Conservation (phyloP, 768 basidiomycete species). For the Gymnopilus junonius region DNA sequence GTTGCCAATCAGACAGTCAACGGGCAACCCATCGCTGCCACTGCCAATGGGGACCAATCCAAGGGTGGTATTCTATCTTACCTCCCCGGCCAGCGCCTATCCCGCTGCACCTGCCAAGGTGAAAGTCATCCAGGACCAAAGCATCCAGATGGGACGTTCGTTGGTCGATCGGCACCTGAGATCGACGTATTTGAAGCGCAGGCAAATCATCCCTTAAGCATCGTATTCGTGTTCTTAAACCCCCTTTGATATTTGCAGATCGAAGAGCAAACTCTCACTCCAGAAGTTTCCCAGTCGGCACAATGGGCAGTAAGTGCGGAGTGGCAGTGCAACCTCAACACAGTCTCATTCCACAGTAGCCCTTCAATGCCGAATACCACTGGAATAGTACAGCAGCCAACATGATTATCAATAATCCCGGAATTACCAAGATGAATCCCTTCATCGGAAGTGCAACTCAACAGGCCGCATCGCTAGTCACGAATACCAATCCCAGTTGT, state of each 20-base stretch:
- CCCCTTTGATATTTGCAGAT: constrained; percentile 43
- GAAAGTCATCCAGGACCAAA: constrained; percentile 87
- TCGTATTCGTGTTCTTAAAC: not conserved
- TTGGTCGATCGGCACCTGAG: constrained; percentile 85
- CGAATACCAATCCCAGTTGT: constrained; percentile 66
- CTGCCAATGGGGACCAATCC: constrained; percentile 57
- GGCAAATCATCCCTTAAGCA: constrained; percentile 29
- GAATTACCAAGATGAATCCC: constrained; percentile 59
- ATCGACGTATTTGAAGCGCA: constrained; percentile 92
- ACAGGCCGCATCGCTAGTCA: constrained; percentile 79
- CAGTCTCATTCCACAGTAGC: constrained; percentile 40
- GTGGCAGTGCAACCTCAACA: not conserved
- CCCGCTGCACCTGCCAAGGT: constrained; percentile 83
- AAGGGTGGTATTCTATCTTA: constrained; percentile 60
- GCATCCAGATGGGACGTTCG: constrained; percentile 72
- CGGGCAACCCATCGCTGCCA: constrained; percentile 66
- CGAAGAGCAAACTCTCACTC: constrained; percentile 45
- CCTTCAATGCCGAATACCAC: constrained; percentile 74
- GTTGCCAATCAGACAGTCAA: constrained; percentile 80
- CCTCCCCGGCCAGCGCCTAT: constrained; percentile 81
- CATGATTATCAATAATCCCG: constrained; percentile 57
- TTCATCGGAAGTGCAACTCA: constrained; percentile 75
- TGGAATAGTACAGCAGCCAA: constrained; percentile 70
- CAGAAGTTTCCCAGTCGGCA: constrained; percentile 80
- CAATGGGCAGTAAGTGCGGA: constrained; percentile 75